phyloP scores from a whole-genome alignment of 495 filamentous ascomycete genomes.

The Corynascus novoguineensis region DNA sequence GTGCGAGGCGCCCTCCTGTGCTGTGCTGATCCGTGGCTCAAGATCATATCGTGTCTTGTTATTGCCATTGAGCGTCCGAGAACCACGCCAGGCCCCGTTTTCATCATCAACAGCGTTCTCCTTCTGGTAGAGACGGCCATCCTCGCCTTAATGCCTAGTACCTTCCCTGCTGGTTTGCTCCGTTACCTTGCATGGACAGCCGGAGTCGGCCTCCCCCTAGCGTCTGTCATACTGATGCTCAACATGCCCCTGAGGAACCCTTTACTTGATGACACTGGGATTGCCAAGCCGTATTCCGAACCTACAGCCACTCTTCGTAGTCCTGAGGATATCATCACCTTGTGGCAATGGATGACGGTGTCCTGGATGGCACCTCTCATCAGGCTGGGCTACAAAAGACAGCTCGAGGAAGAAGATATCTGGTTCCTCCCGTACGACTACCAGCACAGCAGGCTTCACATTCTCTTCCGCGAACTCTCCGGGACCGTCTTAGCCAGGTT shows the following conservation, averaged over 20 bases:
- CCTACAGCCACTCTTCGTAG: slow-evolving; percentile 61
- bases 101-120: slow-evolving; percentile 21
- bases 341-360: slow-evolving; percentile 78
- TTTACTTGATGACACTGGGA: slow-evolving; percentile 50
- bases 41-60: slow-evolving; percentile 24
- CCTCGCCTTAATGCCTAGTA: slow-evolving; percentile 11
- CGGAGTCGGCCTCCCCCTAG: slow-evolving; percentile 16
- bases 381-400: slow-evolving; percentile 50
- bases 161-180: slow-evolving; percentile 3
- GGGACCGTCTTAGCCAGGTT: slow-evolving; percentile 67
- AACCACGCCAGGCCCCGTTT: slow-evolving; percentile 21
- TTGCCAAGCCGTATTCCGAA: slow-evolving; percentile 51
- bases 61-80: slow-evolving; percentile 26
- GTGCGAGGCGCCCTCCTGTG: not conserved
- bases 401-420: slow-evolving; percentile 70
- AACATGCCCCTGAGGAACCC: slow-evolving; percentile 68
- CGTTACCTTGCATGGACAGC: slow-evolving; percentile 5
- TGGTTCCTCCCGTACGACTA: slow-evolving; percentile 73
- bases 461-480: slow-evolving; percentile 62
- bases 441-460: slow-evolving; percentile 65
- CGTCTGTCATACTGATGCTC: slow-evolving; percentile 50
- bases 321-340: slow-evolving; percentile 72
- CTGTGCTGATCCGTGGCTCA: not conserved
- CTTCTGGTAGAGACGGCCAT: slow-evolving; percentile 18
- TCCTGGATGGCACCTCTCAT: slow-evolving; percentile 79